A percentile compares a stretch with the other conserved stretches of the same genome.
phyloP scores from a whole-genome alignment of 2,329 filamentous ascomycete species.

The Stachybotrys chartarum region DNA sequence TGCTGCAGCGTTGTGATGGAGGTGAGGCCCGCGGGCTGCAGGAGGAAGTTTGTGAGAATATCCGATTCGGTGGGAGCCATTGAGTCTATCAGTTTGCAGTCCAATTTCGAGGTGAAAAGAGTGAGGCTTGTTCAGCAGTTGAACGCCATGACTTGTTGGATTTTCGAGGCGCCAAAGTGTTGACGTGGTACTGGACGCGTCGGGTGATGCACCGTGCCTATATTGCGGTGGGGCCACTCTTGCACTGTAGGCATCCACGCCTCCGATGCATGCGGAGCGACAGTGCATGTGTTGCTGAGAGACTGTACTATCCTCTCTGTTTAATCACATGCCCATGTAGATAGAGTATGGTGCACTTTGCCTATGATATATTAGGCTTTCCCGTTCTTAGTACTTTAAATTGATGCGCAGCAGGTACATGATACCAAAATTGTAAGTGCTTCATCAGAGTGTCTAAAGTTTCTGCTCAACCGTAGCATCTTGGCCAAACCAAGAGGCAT shows the following conservation, averaged over 20 bases:
- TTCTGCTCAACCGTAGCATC: no score
- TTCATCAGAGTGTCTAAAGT: no score
- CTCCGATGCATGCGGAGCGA: no score
- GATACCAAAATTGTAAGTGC: no score
- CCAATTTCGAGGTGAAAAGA: background rate
- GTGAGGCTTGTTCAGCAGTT: background rate
- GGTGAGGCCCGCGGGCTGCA: constrained; percentile 67
- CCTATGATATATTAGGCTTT: no score
- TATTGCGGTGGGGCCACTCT: background rate
- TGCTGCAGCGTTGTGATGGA: constrained; percentile 66
- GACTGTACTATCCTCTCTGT: no score
- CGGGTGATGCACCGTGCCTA: background rate
- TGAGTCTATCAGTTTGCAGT: background rate
- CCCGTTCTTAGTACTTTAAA: no score
- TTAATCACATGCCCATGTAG: no score
- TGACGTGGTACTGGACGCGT: background rate
- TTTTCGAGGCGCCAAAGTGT: background rate
- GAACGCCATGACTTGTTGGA: background rate
- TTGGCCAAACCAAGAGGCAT: no score
- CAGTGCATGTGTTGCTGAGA: no score
- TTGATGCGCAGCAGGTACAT: no score
- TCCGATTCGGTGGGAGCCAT: constrained; percentile 71
- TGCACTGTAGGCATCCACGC: background rate
- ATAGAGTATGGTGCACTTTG: no score
- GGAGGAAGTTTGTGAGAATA: constrained; percentile 71